A percentile compares a stretch with the other conserved stretches of the same genome.
phyloP scores from a whole-genome alignment of 805 yeast species.

The Nakazawaea wyomingensis region DNA sequence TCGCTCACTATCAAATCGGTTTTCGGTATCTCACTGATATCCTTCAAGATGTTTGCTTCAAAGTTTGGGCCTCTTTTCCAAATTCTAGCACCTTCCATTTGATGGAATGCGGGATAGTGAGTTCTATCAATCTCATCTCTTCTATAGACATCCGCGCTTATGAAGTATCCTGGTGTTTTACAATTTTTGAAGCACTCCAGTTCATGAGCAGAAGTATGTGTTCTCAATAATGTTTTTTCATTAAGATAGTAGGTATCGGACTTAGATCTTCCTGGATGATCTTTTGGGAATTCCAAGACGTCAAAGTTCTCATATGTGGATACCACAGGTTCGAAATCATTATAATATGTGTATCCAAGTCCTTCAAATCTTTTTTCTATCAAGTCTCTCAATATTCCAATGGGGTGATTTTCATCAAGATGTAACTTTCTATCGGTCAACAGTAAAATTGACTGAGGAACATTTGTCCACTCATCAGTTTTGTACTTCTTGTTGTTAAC shows the following conservation, averaged over 20 bases:
- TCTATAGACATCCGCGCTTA: slow-evolving; percentile 93
- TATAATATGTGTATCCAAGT: slow-evolving; percentile 72
- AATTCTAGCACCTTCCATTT: slow-evolving; percentile 91
- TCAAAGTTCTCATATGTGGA: slow-evolving; percentile 83
- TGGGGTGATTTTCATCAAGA: slow-evolving; percentile 72
- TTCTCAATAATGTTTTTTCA: slow-evolving; percentile 64
- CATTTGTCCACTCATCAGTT: slow-evolving; percentile 81
- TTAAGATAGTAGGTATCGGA: slow-evolving; percentile 93
- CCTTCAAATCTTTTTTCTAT: slow-evolving; percentile 64
- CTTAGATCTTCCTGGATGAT: slow-evolving; percentile 90
- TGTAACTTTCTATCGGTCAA: slow-evolving; percentile 73
- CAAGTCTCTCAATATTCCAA: slow-evolving; percentile 75
- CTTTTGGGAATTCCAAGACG: slow-evolving; percentile 81
- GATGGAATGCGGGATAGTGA: slow-evolving; percentile 96
- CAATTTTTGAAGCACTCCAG: slow-evolving; percentile 68
- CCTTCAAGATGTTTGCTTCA: slow-evolving; percentile 40
- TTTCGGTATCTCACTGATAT: slow-evolving; percentile 60
- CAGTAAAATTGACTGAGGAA: slow-evolving; percentile 65
- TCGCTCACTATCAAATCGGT: slow-evolving; percentile 76
- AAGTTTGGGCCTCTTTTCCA: slow-evolving; percentile 56
- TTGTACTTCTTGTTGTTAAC: slow-evolving; percentile 48
- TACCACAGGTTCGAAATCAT: slow-evolving; percentile 79
- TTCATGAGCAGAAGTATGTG: slow-evolving; percentile 98
- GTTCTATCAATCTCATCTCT: slow-evolving; percentile 94
- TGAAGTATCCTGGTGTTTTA: slow-evolving; percentile 79